Evolutionary conservation across 768 basidiomycete genomes (phyloP).

Genomic region (Chlorophyllum brunneum): DNA sequence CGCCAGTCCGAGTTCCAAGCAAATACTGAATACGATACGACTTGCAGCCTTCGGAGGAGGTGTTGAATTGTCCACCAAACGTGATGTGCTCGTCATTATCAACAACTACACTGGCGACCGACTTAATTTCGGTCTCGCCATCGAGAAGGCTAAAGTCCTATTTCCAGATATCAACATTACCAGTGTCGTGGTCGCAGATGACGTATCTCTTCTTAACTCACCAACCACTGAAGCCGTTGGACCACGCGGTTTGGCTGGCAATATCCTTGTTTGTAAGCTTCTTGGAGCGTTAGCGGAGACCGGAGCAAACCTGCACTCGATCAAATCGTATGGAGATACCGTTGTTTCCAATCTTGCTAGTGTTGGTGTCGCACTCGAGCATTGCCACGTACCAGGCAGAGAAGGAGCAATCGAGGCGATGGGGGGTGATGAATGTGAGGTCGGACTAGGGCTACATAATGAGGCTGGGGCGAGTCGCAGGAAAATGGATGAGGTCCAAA

Average conservation of each 20-base stretch:
- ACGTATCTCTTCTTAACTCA: conserved; percentile 40
- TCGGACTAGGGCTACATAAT: conserved; percentile 56
- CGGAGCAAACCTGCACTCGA: conserved; percentile 29
- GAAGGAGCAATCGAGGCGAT: conserved; percentile 19
- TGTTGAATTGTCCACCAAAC: conserved; percentile 2
- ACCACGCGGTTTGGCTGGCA: conserved; percentile 44
- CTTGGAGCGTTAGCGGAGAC: conserved; percentile 45
- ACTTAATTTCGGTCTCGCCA: conserved; percentile 55
- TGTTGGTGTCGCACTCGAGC: conserved; percentile 43
- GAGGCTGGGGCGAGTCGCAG: conserved; percentile 42
- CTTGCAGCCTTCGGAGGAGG: conserved; percentile 34
- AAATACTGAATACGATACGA: conserved; percentile 46
- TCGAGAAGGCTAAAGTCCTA: conserved; percentile 43
- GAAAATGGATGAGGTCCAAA: conserved; percentile 29
- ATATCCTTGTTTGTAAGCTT: conserved; percentile 53
- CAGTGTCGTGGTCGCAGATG: conserved; percentile 51
- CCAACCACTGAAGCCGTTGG: conserved; percentile 34
- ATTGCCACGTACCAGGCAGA: conserved; percentile 56
- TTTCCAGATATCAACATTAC: conserved; percentile 30
- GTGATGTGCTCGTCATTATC: conserved; percentile 35
- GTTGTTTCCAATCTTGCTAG: conserved; percentile 29
- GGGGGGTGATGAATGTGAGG: conserved; percentile 32
- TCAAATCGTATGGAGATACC: conserved; percentile 31
- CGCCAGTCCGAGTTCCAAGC: conserved; percentile 57
- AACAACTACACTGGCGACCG: conserved; percentile 55